Percentiles rank a stretch among this genome's conserved stretches.
Evolutionary conservation across 2,329 filamentous ascomycete genomes (phyloP).

Genomic region (Balansia obtecta): DNA sequence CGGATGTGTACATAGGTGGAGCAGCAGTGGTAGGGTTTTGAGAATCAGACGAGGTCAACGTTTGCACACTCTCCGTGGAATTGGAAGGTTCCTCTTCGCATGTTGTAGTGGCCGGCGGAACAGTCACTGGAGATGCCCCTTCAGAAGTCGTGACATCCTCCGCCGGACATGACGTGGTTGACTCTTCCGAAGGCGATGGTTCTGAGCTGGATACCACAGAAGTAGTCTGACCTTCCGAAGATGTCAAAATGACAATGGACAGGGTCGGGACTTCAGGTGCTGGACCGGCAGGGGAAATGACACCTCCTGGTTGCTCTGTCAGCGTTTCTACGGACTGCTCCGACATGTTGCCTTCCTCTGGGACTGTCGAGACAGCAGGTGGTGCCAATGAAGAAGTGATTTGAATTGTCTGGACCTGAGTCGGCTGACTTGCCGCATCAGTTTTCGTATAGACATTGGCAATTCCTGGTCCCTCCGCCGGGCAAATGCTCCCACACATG

Average conservation of each 20-base stretch:
- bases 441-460: constrained; percentile 21
- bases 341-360: constrained; percentile 1
- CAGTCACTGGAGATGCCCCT: not conserved
- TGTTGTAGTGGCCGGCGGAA: constrained; percentile 1
- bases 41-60: not conserved
- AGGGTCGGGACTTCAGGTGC: constrained; percentile 8
- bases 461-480: constrained; percentile 13
- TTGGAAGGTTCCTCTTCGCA: not conserved
- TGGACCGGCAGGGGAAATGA: constrained; percentile 7
- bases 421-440: constrained; percentile 5
- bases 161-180: constrained; percentile 2
- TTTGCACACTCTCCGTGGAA: not conserved
- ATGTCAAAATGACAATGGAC: constrained; percentile 1
- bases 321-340: not conserved
- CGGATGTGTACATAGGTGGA: constrained; percentile 2
- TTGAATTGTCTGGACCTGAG: constrained; percentile 4
- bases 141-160: not conserved
- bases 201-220: not conserved
- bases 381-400: constrained; percentile 4
- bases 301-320: not conserved
- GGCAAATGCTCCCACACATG: constrained; percentile 22
- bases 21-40: not conserved
- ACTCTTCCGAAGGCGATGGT: not conserved
- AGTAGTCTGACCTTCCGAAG: not conserved
- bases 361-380: not conserved